A percentile compares a stretch with the other conserved stretches of the same genome.
phyloP scores from a whole-genome alignment of 1,139 yeast species.

The Blastobotrys elegans region DNA sequence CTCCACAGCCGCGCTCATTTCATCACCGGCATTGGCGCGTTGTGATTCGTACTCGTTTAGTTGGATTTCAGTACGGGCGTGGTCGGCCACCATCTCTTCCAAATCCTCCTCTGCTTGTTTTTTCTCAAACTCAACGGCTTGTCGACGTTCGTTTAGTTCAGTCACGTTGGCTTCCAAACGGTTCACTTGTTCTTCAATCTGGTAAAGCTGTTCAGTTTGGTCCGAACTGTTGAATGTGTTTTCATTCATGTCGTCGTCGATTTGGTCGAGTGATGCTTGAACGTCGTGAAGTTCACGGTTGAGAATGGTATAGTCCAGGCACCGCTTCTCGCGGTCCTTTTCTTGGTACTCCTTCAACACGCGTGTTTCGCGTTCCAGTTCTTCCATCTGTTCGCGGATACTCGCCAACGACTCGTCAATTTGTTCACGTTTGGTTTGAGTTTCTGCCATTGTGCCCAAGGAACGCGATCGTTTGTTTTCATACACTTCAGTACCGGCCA shows the following conservation, averaged over 20 bases:
- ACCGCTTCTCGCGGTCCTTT: constrained; percentile 63
- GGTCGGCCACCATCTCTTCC: constrained; percentile 37
- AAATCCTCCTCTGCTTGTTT: constrained; percentile 46
- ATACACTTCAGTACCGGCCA: constrained; percentile 92
- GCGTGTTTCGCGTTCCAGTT: constrained; percentile 73
- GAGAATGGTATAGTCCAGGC: constrained; percentile 68
- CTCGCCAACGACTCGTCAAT: constrained; percentile 70
- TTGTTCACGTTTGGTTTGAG: constrained; percentile 64
- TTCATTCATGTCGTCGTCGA: constrained; percentile 47
- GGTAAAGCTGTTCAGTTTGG: constrained; percentile 25
- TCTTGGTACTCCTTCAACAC: constrained; percentile 68
- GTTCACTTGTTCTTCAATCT: constrained; percentile 48
- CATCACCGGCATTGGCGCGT: constrained; percentile 12
- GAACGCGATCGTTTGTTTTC: constrained; percentile 79
- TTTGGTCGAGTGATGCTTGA: constrained; percentile 52
- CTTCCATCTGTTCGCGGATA: constrained; percentile 67
- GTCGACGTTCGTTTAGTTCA: constrained; percentile 39
- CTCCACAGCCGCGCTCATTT: constrained; percentile 14
- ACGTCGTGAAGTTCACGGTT: constrained; percentile 70
- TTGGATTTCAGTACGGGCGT: constrained; percentile 35
- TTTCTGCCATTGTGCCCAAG: constrained; percentile 68
- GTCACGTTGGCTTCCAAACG: constrained; percentile 46
- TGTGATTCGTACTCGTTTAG: constrained; percentile 24
- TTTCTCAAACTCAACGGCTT: constrained; percentile 39
- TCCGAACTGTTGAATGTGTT: constrained; percentile 13